These are phyloP conservation scores for Quercus suber DNA, from an alignment of 306 rosid species.

Conservation along the genomic window DNA sequence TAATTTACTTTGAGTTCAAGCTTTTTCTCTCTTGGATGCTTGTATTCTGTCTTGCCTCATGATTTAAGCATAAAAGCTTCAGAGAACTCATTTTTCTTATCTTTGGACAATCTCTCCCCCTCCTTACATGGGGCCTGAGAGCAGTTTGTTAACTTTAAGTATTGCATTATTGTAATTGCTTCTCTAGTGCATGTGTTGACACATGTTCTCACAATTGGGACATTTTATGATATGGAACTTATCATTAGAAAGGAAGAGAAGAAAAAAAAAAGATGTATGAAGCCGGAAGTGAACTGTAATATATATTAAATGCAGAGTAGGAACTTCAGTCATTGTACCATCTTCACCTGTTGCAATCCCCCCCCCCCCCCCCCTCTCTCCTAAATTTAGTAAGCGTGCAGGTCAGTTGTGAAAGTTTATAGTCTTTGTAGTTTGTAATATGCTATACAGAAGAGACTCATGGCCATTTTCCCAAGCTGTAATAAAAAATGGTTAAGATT, in stretches of 20 bases:
- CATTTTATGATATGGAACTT: background rate
- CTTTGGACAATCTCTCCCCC: background rate
- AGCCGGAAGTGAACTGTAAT: background rate
- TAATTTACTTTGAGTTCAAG: slow-evolving; percentile 31
- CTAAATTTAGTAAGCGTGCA: background rate
- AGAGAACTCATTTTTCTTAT: slow-evolving; percentile 9
- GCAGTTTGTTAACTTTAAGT: background rate
- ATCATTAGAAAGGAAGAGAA: too few species aligned
- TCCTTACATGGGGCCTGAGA: background rate
- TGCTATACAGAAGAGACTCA: slow-evolving; percentile 4
- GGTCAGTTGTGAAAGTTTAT: background rate
- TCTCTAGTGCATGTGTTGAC: background rate
- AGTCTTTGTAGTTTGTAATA: background rate
- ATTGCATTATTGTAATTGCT: background rate
- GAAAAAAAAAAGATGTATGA: background rate
- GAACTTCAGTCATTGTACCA: slow-evolving; percentile 1
- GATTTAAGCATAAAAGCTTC: background rate
- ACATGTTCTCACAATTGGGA: background rate
- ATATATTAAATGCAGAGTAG: slow-evolving; percentile 2
- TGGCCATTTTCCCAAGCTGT: background rate
- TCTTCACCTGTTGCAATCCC: background rate
- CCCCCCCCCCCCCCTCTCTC: too few species aligned
- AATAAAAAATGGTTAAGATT: background rate
- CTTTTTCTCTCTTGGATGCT: background rate
- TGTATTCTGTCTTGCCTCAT: background rate